Evolutionary conservation across 208 protist genomes (phyloP).

Genomic region (Leishmania tropica): DNA sequence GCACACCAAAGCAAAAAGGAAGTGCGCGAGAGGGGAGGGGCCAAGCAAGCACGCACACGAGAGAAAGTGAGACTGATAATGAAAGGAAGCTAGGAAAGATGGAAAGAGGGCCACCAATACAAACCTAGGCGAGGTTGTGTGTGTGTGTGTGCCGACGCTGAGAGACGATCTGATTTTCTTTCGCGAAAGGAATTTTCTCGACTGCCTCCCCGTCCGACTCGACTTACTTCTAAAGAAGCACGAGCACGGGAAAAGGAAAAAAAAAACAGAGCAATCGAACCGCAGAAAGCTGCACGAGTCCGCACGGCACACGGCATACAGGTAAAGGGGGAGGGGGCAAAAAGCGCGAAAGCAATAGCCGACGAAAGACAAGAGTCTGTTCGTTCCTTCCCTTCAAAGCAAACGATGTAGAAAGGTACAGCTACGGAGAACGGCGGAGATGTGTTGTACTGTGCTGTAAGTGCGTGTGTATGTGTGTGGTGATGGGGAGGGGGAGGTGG

Average conservation of each 20-base stretch:
- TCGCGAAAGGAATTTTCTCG: neutral
- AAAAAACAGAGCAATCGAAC: slow-evolving; percentile 9
- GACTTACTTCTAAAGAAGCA: neutral
- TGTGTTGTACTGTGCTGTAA: neutral
- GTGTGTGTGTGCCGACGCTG: neutral
- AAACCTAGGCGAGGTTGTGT: neutral
- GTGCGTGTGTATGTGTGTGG: no score
- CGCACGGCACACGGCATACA: neutral
- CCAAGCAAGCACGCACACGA: neutral
- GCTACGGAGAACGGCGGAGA: neutral
- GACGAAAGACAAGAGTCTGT: neutral
- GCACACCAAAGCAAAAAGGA: neutral
- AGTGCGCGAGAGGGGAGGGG: no score
- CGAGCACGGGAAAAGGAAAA: slow-evolving; percentile 10
- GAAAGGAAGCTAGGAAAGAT: neutral
- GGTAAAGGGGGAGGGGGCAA: neutral
- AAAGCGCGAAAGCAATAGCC: neutral
- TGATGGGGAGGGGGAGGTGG: no score
- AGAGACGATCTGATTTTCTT: neutral
- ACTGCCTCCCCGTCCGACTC: neutral
- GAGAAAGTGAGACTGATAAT: neutral
- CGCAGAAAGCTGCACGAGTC: neutral
- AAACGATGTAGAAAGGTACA: neutral
- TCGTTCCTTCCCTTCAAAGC: neutral
- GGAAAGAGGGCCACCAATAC: neutral